Evolutionary conservation across 495 filamentous ascomycete species (phyloP), one percentile per base, ranked within the genome.

Genomic region (Neohortaea acidophila): DNA sequence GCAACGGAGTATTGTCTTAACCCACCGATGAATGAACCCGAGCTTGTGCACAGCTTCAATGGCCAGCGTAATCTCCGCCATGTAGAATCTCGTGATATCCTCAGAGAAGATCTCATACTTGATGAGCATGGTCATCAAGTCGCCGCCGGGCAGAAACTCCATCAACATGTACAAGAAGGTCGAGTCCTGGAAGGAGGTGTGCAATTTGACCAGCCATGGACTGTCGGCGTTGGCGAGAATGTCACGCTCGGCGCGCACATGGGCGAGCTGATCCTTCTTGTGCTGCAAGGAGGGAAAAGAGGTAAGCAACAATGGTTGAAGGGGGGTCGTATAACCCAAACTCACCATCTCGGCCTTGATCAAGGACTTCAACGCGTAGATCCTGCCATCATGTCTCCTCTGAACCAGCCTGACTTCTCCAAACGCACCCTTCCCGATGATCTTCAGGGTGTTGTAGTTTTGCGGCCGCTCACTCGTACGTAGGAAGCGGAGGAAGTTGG

Each of bases 81-180:
- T 96, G 62, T 99, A 99, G 64, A 99, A 99, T 12, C 91, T 75
- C 22, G 89, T 99, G 49, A 99, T 94, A 43, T 96, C 89, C 55
- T 94, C 85, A 0, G 84, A 91, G 61, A 99, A 99, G 52, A 99
- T 93, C 58, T 99, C 89, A 55, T 99, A 96, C 66, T 94, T 96
- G 63, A 99, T 99, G 49, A 99, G 70, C 89, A 99, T 99, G 22
- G 89, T 99, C 89, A 99, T 99, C 54, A 99, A 60, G 67, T 99
- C 89, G 53, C 89, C 89, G 55, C 89, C 89, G 11, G 89, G 89
- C 51, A 96, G 70, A 61, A 94, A 99, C 61, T 99, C 89, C 89
- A 99, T 96, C 41, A 99, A 72, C 72, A 99, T 81, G 63, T 99
- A 96, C 11, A 99, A 68, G 62, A 93, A 96, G 41, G 84, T 84